These are phyloP conservation scores for Fragosphaeria purpurea DNA, from an alignment of 2,329 filamentous ascomycete species.

Conservation along the genomic window DNA sequence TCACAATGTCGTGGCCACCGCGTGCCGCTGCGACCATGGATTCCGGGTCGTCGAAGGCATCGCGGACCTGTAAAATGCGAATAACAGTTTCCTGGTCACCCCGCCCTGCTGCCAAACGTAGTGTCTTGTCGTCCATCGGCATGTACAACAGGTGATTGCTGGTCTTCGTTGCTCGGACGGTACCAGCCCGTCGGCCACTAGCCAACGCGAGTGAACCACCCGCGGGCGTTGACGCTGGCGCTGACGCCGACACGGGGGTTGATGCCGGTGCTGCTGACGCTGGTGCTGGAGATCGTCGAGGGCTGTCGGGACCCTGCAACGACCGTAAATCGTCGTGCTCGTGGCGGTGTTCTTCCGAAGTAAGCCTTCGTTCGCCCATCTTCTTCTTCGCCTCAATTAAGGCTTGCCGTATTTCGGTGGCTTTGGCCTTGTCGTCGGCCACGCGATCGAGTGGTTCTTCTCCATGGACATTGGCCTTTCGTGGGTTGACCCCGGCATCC, in stretches of 20 bases:
- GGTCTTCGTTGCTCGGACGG: slow-evolving; percentile 51
- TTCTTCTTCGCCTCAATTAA: slow-evolving; percentile 52
- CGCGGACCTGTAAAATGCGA: slow-evolving; percentile 51
- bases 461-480: slow-evolving; percentile 82
- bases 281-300: slow-evolving; percentile 43
- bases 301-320: slow-evolving; percentile 48
- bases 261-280: too few species aligned
- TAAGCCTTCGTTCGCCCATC: slow-evolving; percentile 41
- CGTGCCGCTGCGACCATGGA: slow-evolving; percentile 85
- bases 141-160: slow-evolving; percentile 55
- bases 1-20: slow-evolving; percentile 80
- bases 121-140: slow-evolving; percentile 51
- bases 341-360: slow-evolving; percentile 49
- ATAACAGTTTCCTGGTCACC: slow-evolving; percentile 54
- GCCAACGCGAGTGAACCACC: slow-evolving; percentile 16
- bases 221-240: slow-evolving; percentile 14
- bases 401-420: slow-evolving; percentile 64
- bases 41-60: slow-evolving; percentile 62
- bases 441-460: slow-evolving; percentile 85
- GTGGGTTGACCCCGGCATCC: slow-evolving; percentile 80
- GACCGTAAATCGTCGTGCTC: slow-evolving; percentile 36
- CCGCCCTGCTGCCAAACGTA: slow-evolving; percentile 48
- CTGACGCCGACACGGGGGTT: too few species aligned
- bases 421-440: slow-evolving; percentile 62
- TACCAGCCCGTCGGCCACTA: slow-evolving; percentile 41